Evolutionary conservation across 2,329 filamentous ascomycete species (phyloP), one percentile per base, ranked within the genome.

Genomic region (Cladosporium sp.): DNA sequence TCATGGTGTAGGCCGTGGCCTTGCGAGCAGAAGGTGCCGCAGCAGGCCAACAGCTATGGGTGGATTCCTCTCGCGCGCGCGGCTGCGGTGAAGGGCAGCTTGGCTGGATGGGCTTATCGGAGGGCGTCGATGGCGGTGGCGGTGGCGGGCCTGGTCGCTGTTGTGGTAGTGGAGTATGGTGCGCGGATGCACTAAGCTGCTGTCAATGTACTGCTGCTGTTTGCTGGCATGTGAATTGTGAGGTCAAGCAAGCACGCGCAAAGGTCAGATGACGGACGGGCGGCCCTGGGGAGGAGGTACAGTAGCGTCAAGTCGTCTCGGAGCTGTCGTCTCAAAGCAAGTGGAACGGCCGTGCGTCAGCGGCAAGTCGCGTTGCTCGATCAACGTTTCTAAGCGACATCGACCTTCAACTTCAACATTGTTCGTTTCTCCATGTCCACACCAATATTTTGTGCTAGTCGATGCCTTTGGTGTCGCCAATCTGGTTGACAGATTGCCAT

Each of bases 1-100:
- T 74, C 71, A 76, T 74, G 44, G 68, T 64, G 61, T 57, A 57
- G 61, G 61, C 61, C 61, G 47, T 70, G 64, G 47, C 59, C 67
- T 61, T 67, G 68, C 68, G 65, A 47, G 68, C 67, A 68, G 66
- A 63, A 51, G 65, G 65, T 62, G 65, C 67, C 70, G 59, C 54
- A 61, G 64, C 57, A 58, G 59, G 54, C 64, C 65, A 59, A 65
- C 64, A 65, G 34, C 55, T 64, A 38, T 52, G 55, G 24, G 60
- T 41, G 34, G 62, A 32, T 55, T 32, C 52, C 52, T 58, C 51
- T 47, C 57, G 57, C 57, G 54, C 54, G 63, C 63, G 54, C 47
- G 30, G 34, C 51, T 26, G 18, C 61, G 51, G 52, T 57, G 61
- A 55, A 55, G 52, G 52, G 52, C 52, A n/a, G 52, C 28, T 32